Evolutionary conservation across 2,329 filamentous ascomycete species (phyloP), one percentile per base, ranked within the genome.

Genomic region (Aspergillus costaricaensis): DNA sequence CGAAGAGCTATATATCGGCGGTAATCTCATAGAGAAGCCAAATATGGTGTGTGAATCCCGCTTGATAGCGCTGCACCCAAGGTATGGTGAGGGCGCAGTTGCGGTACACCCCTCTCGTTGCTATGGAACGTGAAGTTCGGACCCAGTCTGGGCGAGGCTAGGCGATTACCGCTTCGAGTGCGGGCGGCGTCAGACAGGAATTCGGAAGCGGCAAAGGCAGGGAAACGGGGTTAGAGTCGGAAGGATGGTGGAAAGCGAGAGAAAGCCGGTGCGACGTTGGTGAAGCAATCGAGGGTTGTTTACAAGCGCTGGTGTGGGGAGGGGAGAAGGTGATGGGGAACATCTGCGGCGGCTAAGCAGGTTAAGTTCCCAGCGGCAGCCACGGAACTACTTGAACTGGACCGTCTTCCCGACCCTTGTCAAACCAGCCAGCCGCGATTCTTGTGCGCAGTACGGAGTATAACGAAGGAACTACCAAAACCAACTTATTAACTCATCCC

Each of bases 1-100:
- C 65, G 64, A 65, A 58, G 58, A 62, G 36, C 52, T 59, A 44
- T 61, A 55, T 55, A 60, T 60, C 58, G 58, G 65, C 65, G 62
- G 67, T 64, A 64, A 44, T 65, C 59, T 68, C 71, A 74, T 73
- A 72, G 65, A 70, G 67, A 55, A 50, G 23, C 61, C 60, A 30
- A 32, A 19, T 27, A n/a, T 12, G 48, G 55, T 27, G 30, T 23
- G 12, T 15, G 17, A 36, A 15, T 41, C 55, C 58, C 56, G 53
- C 32, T 61, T 43, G 55, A 62, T 58, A 47, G 48, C 63, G 39
- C 61, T 62, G 60, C 60, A 62, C 65, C 61, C 36, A 57, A 56
- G 41, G 58, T 44, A 38, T 60, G 61, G 52, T 58, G 51, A 59
- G 52, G 62, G 57, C 50, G 60, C 52, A 64, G 55, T 25, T 53